Evolutionary conservation across 2,329 filamentous ascomycete species (phyloP).

Genomic region (Aspergillus uvarum): DNA sequence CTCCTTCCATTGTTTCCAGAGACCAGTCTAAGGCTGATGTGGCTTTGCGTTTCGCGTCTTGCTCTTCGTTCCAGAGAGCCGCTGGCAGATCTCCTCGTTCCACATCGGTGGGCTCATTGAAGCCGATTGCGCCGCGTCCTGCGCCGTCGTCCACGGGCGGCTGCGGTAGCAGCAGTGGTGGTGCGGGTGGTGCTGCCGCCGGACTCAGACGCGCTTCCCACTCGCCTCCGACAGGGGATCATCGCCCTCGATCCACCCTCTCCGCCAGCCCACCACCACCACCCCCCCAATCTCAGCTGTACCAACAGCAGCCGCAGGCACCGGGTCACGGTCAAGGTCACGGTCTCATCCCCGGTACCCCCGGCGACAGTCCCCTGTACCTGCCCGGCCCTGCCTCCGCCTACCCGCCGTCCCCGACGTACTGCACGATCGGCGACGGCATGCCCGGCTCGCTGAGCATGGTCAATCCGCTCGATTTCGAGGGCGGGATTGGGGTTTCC

Average conservation of each 20-base stretch:
- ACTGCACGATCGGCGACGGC: slow-evolving; percentile 11
- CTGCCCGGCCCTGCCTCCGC: slow-evolving; percentile 2
- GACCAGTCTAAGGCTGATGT: slow-evolving; percentile 19
- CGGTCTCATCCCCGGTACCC: neutral
- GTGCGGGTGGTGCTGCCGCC: neutral
- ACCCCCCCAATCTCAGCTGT: neutral
- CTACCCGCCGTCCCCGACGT: slow-evolving; percentile 1
- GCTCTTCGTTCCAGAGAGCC: slow-evolving; percentile 11
- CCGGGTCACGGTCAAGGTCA: no score
- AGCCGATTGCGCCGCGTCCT: slow-evolving; percentile 23
- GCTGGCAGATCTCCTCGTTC: slow-evolving; percentile 17
- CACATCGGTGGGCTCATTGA: slow-evolving; percentile 10
- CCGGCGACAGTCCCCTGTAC: neutral
- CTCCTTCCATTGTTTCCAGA: neutral
- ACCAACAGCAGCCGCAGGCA: neutral
- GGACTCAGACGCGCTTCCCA: slow-evolving; percentile 2
- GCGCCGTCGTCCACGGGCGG: slow-evolving; percentile 7
- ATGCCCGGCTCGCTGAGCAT: slow-evolving; percentile 10
- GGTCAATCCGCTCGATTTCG: slow-evolving; percentile 9
- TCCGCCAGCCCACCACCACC: neutral
- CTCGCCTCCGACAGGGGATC: neutral
- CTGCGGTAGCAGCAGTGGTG: neutral
- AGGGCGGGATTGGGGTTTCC: neutral
- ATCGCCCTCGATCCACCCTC: neutral
- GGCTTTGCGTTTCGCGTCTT: slow-evolving; percentile 10